Percentiles rank a stretch among this genome's conserved stretches.
Conservation (phyloP, 768 basidiomycete genomes). For the Trametes elegans region DNA sequence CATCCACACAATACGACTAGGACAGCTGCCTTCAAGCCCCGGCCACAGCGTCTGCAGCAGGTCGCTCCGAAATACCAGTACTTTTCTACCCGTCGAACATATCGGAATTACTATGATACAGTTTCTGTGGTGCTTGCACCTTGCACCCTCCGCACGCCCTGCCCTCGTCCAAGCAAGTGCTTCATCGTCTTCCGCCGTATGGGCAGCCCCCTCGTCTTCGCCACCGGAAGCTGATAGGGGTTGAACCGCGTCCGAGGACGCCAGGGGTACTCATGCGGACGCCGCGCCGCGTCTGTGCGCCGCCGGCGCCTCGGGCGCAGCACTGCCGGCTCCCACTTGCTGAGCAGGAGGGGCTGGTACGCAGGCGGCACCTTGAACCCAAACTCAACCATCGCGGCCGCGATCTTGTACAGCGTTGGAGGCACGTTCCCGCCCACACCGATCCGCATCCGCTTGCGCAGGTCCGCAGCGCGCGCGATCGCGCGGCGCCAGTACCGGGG, state of each 20-base stretch:
- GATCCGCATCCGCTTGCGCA: constrained; percentile 22
- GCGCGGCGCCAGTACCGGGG: constrained; percentile 32
- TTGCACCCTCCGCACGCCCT: not conserved
- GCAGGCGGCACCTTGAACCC: constrained; percentile 42
- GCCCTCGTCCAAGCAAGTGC: too few relatives aligned
- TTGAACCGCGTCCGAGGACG: not conserved
- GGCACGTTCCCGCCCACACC: not conserved
- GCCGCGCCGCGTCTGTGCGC: not conserved
- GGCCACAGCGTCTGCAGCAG: not conserved
- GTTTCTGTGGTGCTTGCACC: not conserved
- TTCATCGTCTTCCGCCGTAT: not conserved
- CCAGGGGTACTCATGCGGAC: constrained; percentile 16
- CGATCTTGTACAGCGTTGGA: not conserved
- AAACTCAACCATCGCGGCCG: constrained; percentile 37
- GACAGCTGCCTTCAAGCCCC: too few relatives aligned
- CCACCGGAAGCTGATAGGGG: constrained; percentile 1
- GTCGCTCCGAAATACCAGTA: not conserved
- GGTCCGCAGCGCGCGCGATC: constrained; percentile 27
- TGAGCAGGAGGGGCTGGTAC: constrained; percentile 40
- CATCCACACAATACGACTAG: too few relatives aligned
- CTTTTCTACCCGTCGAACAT: not conserved
- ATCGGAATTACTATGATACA: not conserved
- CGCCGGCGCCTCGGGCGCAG: not conserved
- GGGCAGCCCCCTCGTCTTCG: constrained; percentile 25
- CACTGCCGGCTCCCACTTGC: constrained; percentile 20